Conservation (phyloP, 1,139 yeast species). For the Kazachstania sp. region DNA sequence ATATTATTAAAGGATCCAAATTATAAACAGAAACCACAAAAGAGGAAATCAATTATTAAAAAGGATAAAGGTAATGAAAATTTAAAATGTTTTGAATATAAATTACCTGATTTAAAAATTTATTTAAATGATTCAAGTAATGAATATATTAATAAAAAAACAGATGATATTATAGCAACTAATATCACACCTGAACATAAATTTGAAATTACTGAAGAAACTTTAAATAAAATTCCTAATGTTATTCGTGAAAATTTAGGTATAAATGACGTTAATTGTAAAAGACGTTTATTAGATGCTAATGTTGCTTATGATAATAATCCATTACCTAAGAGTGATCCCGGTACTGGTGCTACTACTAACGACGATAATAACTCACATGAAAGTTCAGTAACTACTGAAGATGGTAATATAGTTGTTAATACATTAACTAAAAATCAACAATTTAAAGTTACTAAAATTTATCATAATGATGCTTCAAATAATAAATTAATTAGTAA, state of each 20-base stretch:
- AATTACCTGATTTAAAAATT: conserved; percentile 16
- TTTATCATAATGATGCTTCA: conserved; percentile 17
- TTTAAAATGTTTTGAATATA: conserved; percentile 26
- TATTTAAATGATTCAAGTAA: conserved; percentile 1
- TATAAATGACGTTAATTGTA: conserved; percentile 2
- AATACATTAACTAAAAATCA: conserved; percentile 24
- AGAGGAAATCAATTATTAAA: background rate
- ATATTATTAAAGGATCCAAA: background rate
- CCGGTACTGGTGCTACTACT: background rate
- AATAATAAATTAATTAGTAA: conserved; percentile 20
- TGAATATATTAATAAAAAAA: background rate
- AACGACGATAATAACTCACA: background rate
- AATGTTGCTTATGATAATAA: background rate
- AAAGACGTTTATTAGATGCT: conserved; percentile 1
- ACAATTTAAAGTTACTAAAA: conserved; percentile 25
- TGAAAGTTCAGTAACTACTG: background rate
- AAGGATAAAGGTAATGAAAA: conserved; percentile 8
- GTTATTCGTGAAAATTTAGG: conserved; percentile 3
- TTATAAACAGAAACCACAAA: background rate
- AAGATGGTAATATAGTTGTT: conserved; percentile 2
- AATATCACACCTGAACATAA: background rate
- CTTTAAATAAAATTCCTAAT: background rate
- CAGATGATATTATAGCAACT: background rate
- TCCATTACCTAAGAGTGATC: background rate
- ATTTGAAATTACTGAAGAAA: background rate